Evolutionary conservation across 805 yeast species (phyloP).

Genomic region (Zygosaccharomyces siamensis): DNA sequence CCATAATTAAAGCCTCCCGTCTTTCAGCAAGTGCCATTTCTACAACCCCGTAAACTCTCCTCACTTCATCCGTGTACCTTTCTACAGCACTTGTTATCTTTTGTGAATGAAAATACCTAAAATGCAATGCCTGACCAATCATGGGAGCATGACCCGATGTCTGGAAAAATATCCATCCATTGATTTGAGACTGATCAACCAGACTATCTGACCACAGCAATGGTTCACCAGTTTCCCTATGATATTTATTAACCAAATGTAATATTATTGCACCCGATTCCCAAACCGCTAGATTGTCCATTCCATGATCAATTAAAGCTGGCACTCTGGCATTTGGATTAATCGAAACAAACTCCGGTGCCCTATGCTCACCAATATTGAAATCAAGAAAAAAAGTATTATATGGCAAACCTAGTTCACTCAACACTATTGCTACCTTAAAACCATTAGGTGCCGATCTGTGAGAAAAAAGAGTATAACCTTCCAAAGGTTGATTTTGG

Average conservation of each 20-base stretch:
- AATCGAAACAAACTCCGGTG: constrained; percentile 88
- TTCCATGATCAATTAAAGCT: constrained; percentile 82
- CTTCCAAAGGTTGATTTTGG: constrained; percentile 70
- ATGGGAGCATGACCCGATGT: constrained; percentile 98
- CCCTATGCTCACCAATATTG: constrained; percentile 83
- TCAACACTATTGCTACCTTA: constrained; percentile 85
- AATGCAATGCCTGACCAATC: constrained; percentile 96
- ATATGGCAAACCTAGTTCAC: constrained; percentile 75
- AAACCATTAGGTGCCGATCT: constrained; percentile 95
- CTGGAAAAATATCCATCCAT: constrained; percentile 89
- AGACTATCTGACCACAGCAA: constrained; percentile 71
- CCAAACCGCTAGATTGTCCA: constrained; percentile 81
- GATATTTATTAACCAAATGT: constrained; percentile 67
- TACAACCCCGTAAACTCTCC: constrained; percentile 87
- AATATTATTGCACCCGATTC: constrained; percentile 90
- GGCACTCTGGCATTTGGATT: constrained; percentile 97
- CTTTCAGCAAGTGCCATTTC: constrained; percentile 94
- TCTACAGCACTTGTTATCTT: constrained; percentile 86
- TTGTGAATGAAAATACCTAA: constrained; percentile 82
- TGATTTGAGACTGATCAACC: constrained; percentile 76
- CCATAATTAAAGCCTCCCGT: constrained; percentile 86
- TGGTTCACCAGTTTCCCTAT: constrained; percentile 60
- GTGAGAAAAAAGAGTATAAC: constrained; percentile 76
- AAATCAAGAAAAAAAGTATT: constrained; percentile 82
- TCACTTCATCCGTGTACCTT: constrained; percentile 84